Evolutionary conservation across 306 rosid species (phyloP), one percentile per base, ranked within the genome.

Genomic region (Dalbergia cultrata): DNA sequence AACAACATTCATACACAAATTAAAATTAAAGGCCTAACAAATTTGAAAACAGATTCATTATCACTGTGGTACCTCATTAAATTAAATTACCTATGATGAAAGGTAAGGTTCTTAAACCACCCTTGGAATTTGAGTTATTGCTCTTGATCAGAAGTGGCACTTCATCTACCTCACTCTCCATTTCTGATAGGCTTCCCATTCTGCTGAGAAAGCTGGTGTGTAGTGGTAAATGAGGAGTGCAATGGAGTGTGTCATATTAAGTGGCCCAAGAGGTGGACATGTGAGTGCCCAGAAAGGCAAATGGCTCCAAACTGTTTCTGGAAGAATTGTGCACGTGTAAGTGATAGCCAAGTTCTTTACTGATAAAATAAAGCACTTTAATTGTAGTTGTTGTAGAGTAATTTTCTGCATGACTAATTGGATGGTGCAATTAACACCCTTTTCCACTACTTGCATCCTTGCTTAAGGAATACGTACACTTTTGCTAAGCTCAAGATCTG

Each of bases 71-170:
- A 19, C 54, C 69, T 11, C 3, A 44, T 7, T 44, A 7, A 9
- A 44, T 58, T 21, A 21, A 9, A 33, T 68, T 82, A 70, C 86
- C 86, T 43, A 82, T 62, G 79, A 82, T 82, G 78, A 77, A 82
- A 17, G 86, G 79, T n/a, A 82, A 54, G 18, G 86, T 71, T 77
- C 82, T 77, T 33, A 82, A 63, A 19, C 86, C 86, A 63, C 86
- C 82, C 65, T 77, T 76, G 39, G 17, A 41, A 37, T 39, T 70
- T 22, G 68, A n/a, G 22, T 26, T 69, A 21, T 21, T 21, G n/a
- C 13, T 6, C 8, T 60, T 62, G 73, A 1, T 75, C 22, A 82
- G 50, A 60, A 82, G 85, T 58, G 86, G 75, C 60, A 54, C 74
- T 68, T 81, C 22, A 21, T 21, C 81, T 8, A 34, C 68, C 60